Conservation (phyloP, 2,329 filamentous ascomycete species). For the Aspergillus brunneoviolaceus region DNA sequence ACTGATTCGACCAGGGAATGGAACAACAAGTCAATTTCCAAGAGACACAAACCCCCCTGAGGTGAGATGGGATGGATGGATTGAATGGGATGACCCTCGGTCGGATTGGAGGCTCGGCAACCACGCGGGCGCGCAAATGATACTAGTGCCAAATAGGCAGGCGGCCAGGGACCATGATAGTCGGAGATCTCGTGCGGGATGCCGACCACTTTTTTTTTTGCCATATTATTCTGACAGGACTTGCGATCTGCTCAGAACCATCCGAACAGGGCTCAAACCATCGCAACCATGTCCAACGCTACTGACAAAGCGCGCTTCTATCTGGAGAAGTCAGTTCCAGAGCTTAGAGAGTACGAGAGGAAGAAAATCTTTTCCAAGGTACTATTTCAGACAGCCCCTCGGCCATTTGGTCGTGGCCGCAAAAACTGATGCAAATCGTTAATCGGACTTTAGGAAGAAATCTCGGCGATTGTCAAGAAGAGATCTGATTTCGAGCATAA, state of each 20-base stretch:
- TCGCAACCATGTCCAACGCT: conserved; percentile 68
- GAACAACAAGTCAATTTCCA: conserved; percentile 17
- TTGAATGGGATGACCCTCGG: conserved; percentile 20
- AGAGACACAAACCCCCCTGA: conserved; percentile 29
- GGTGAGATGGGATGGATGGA: conserved; percentile 25
- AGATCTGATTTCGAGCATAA: conserved; percentile 92
- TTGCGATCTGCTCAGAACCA: background rate
- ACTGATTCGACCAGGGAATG: conserved; percentile 17
- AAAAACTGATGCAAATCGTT: conserved; percentile 12
- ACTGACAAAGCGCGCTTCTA: conserved; percentile 95
- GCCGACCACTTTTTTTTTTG: conserved; percentile 34
- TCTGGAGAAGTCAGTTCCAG: conserved; percentile 86
- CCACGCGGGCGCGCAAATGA: conserved; percentile 10
- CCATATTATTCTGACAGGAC: background rate
- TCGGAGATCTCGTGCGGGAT: conserved; percentile 31
- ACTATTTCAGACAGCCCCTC: conserved; percentile 20
- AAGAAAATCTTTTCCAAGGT: conserved; percentile 88
- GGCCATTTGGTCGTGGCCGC: background rate
- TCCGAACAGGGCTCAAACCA: background rate
- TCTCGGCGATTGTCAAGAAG: conserved; percentile 82
- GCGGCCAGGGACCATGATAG: conserved; percentile 17
- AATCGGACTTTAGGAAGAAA: conserved; percentile 67
- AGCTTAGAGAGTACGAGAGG: conserved; percentile 86
- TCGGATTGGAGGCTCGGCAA: conserved; percentile 17
- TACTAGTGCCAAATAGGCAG: conserved; percentile 22